Evolutionary conservation across 129 eudicot genomes (phyloP).

Genomic region (Pseudognaphalium luteoalbum): DNA sequence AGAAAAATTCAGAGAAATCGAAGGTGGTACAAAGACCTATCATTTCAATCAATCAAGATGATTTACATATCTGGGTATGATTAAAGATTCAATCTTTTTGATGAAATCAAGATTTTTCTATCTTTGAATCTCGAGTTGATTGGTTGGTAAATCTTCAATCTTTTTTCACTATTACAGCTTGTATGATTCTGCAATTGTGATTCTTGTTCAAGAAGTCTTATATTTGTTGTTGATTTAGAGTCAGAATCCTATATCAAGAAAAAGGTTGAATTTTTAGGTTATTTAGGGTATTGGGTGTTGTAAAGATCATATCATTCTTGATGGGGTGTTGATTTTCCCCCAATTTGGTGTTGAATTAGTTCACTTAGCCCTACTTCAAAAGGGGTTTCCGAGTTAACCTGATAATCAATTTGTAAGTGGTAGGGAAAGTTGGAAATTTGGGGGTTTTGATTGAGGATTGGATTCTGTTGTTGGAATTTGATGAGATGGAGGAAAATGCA

Average conservation of each 20-base stretch:
- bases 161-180: constrained; percentile 9
- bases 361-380: neutral
- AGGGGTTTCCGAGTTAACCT: neutral
- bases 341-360: neutral
- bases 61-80: constrained; percentile 7
- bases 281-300: constrained; percentile 7
- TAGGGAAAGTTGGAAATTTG: constrained; percentile 14
- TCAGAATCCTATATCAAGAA: constrained; percentile 2
- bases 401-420: neutral
- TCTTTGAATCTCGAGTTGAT: constrained; percentile 15
- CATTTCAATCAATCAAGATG: neutral
- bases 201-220: constrained; percentile 32
- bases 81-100: constrained; percentile 14
- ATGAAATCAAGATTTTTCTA: constrained; percentile 19
- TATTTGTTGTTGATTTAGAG: constrained; percentile 5
- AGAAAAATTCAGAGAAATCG: neutral
- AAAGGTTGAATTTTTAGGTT: neutral
- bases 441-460: constrained; percentile 7
- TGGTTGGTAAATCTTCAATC: constrained; percentile 29
- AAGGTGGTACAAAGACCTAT: neutral
- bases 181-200: constrained; percentile 6
- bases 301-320: constrained; percentile 13
- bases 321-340: neutral
- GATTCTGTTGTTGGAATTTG: constrained; percentile 16
- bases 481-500: constrained; percentile 89